Base-by-base conservation (phyloP, 495 filamentous ascomycete species). In the Neurospora sp. region DNA sequence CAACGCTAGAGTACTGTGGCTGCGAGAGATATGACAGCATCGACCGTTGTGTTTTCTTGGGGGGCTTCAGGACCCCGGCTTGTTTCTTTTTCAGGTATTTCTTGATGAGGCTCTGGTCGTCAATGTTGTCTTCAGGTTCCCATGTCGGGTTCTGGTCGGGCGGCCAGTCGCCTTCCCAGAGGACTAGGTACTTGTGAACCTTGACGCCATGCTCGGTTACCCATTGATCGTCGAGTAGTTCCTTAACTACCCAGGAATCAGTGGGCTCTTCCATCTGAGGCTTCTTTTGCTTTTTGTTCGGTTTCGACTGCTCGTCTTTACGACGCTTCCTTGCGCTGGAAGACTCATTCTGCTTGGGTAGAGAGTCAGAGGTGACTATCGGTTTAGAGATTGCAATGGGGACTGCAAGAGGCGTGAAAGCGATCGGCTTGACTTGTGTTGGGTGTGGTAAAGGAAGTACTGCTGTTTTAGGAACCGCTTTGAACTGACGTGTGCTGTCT, bases 111-210 rank as follows among this genome's bases (percentile, higher is more conserved):
- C 53, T 35, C 1, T 76, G 70, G 16, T 81, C 65, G 7, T 73
- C 69, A 16, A 86, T 82, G 42, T 85, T 83, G 4, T 78, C 78
- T 44, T 78, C 80, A 0, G 83, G 84, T 73, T 86, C 84, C 84
- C 84, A 86, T 0, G 83, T 83, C 0, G 82, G 83, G 68, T 86
- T 84, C 59, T 85, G 81, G 12, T 80, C 79, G 2, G 76, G 73
- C 1, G 84, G 84, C 84, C 84, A 86, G 39, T 84, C 72, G 6
- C 84, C 84, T n/a, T 75, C 78, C 84, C 84, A 86, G 35, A 81
- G 76, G 4, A 86, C 84, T 9, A 81, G 79, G 72, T 82, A 86
- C 61, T 77, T 75, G 41, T 81, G 76, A 9, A 79, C 74, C 69
- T 76, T 78, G 20, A 48, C 71, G 3, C 74, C 77, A 1, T 76